Evolutionary conservation across 345 rosid species (phyloP), one percentile per base, ranked within the genome.

Genomic region (Carallia pectinifolia): DNA sequence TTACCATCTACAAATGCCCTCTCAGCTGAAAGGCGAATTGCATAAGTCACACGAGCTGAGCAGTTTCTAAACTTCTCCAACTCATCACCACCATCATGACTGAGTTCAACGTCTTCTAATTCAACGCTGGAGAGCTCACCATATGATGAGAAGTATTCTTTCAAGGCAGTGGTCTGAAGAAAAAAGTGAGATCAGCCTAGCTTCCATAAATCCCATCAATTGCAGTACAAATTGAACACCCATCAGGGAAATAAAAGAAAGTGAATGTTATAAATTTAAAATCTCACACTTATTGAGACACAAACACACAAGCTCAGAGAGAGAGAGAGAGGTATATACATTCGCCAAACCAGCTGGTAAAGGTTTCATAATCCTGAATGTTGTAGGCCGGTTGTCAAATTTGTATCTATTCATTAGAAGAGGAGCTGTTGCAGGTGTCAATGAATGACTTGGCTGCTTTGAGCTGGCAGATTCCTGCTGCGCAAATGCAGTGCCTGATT

Each of bases 331-430:
- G 75, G 23, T 61, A 76, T 80, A 75, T 81, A 95, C 99, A 85
- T 86, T 84, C 9, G 87, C 87, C 71, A 94, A 84, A 64, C 85
- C 95, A 69, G 79, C 53, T 4, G 98, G 98, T 73, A 94, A 79
- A 53, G 98, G 98, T 34, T 91, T 88, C 44, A 76, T 63, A 58
- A 94, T 79, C 79, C 76, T 88, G 77, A 94, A 88, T 61, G 91
- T 61, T 47, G 92, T 85, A 38, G 98, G 85, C 31, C 92, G 95
- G 78, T 89, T 88, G 80, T 94, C 98, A 77, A 91, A 73, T 75
- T 88, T 88, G 87, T 86, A 90, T 83, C 88, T 84, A 80, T 86
- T 91, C 58, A 65, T 64, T 70, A 56, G 36, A 76, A 74, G 73
- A 52, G 90, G 72, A 76, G 77, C 17, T 15, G 80, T 83, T 16